Base-by-base conservation (phyloP, 305 asterid species). In the Rubia tinctorum region DNA sequence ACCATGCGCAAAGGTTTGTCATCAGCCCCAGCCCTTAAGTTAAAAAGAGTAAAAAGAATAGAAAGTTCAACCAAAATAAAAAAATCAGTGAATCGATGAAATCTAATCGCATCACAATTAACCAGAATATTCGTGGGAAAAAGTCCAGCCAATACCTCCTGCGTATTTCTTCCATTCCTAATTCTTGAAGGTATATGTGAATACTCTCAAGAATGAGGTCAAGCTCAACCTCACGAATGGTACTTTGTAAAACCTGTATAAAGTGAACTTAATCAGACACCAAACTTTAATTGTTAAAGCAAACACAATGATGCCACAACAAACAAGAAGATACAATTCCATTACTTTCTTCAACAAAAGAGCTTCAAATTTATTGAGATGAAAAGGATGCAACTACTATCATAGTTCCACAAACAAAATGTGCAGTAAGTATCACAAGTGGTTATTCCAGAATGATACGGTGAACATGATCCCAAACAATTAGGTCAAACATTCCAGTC, bases 1-100 rank as follows among this genome's bases (percentile, higher is more conserved):
- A 96, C 99, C 99, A 96, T 96, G 75, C 99, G 92, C 75, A 96
- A 91, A 65, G 99, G 98, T 76, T 96, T 96, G 82, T 96, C 99
- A 83, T 93, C 99, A 66, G 99, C 99, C 75, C 98, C 99, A 73
- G 99, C 99, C 86, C 99, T 95, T 77, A 22, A 71, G 76, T 49
- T 53, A 56, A 78, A 66, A 74, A 61, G 34, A 79, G 40, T 64
- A 6, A 71, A 47, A 42, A 22, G 60, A 73, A 37, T 3, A 59
- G 6, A 58, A 40, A 13, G 44, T 51, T 2, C 12, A 34, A 39
- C 63, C 12, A 55, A 56, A 71, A 1, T 37, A 6, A 18, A 18
- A 71, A 5, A 12, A 49, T 56, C 45, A 69, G 12, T 49, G 45
- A 30, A 37, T 62, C 51, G 70, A 47, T 68, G 51, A 40, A 40